Conservation (phyloP, 2,329 filamentous ascomycete species). For the Lachnellula arida region DNA sequence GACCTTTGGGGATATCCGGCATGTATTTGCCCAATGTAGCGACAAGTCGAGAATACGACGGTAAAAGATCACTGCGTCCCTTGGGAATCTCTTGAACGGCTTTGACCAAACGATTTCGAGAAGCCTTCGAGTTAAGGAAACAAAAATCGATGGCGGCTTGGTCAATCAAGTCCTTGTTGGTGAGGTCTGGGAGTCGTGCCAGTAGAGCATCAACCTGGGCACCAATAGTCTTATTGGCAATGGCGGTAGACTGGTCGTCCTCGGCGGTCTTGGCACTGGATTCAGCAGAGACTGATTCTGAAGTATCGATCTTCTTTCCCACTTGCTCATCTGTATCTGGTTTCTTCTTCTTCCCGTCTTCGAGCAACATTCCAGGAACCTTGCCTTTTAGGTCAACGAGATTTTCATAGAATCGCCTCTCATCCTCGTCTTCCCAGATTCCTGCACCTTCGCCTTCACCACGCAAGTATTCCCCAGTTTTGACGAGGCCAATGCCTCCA, state of each 20-base stretch:
- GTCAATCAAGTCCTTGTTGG: conserved; percentile 86
- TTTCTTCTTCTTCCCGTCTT: conserved; percentile 95
- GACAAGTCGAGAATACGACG: conserved; percentile 86
- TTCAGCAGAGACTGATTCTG: conserved; percentile 40
- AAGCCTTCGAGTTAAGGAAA: conserved; percentile 97
- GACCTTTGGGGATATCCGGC: conserved; percentile 85
- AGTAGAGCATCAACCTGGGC: conserved; percentile 92
- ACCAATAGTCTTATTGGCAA: conserved; percentile 95
- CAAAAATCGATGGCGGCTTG: conserved; percentile 94
- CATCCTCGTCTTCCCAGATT: conserved; percentile 98
- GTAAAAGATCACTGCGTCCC: conserved; percentile 84
- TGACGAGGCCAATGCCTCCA: conserved; percentile 85
- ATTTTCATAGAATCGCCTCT: conserved; percentile 97
- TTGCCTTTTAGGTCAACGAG: conserved; percentile 92
- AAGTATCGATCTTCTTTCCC: conserved; percentile 65
- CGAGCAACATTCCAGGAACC: conserved; percentile 86
- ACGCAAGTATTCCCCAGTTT: conserved; percentile 86
- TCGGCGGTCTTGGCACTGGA: conserved; percentile 45
- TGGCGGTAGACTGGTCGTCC: conserved; percentile 87
- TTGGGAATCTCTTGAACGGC: conserved; percentile 92
- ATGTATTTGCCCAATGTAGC: conserved; percentile 92
- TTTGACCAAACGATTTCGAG: conserved; percentile 88
- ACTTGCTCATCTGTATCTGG: conserved; percentile 73
- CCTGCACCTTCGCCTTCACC: conserved; percentile 86
- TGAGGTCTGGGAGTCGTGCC: conserved; percentile 82